Evolutionary conservation across 768 basidiomycete species (phyloP), one percentile per base, ranked within the genome.

Genomic region (Crucibulum laeve): DNA sequence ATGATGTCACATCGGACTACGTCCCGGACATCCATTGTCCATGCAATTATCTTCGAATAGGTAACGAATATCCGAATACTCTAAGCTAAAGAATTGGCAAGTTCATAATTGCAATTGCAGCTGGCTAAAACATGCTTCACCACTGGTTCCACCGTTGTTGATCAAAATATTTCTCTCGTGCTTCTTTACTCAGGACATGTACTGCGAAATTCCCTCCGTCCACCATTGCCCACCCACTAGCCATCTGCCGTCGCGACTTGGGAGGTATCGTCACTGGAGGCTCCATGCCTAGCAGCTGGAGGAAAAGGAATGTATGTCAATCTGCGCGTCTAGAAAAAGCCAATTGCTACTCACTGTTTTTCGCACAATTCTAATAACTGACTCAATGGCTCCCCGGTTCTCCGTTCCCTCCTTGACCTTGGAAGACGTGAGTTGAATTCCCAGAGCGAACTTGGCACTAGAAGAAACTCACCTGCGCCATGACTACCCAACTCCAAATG

Each of bases 361-460:
- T 49, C 87, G 70, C 21, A 88, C 75, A 10, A 77, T 59, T 38
- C 86, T 73, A 34, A 87, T 76, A 28, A 90, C 79, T 5, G 81
- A 79, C 55, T 90, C 86, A 43, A 91, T 81, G 1, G 82, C 77
- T 4, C 88, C 90, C 53, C 82, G 74, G 43, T 76, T 80, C 67
- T 91, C 88, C 5, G 86, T 86, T 6, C 89, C 89, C 52, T 89
- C 85, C 58, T 89, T 92, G 39, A 92, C 87, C 84, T 87, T 44
- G 38, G 15, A 48, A 40, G 22, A 43, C 38, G 7, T 11, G 10
- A 17, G 32, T 32, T 47, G 47, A 42, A 43, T 48, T 19, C 6
- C 14, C 35, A 4, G 15, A 42, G 19, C 25, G 17, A 18, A 24
- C 47, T 5, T 25, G 6, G 23, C 14, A 23, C 13, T 5, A 21